Conservation (phyloP, 2,329 filamentous ascomycete genomes). For the Hypoxylon sp. region DNA sequence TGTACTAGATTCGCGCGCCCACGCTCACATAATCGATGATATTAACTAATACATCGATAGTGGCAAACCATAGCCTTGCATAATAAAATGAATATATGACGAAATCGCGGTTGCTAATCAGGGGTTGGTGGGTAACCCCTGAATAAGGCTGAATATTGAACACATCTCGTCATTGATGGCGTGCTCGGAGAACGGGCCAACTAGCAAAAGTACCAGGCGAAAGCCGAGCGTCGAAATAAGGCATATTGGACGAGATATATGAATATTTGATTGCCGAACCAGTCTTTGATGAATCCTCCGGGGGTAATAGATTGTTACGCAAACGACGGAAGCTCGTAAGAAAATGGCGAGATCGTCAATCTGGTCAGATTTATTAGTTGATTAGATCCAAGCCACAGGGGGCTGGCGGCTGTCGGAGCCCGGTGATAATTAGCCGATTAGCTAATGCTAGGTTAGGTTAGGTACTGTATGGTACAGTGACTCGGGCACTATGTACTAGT, state of each 20-base stretch:
- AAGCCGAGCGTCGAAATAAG: conserved; percentile 1
- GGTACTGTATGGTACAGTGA: conserved; percentile 15
- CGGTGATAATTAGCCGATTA: conserved; percentile 20
- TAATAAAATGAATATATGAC: conserved; percentile 12
- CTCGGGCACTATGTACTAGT: conserved; percentile 18
- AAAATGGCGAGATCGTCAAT: conserved; percentile 41
- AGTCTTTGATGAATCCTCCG: conserved; percentile 27
- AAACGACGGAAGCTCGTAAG: conserved; percentile 32
- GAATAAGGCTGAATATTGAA: conserved; percentile 12
- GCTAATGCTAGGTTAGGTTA: conserved; percentile 21
- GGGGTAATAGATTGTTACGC: conserved; percentile 31
- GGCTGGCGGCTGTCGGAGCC: conserved; percentile 42
- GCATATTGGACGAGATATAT: conserved; percentile 9
- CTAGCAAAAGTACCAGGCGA: conserved; percentile 4
- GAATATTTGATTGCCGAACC: conserved; percentile 26
- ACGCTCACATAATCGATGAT: not conserved
- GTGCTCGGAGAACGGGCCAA: conserved; percentile 16
- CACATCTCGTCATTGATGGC: conserved; percentile 18
- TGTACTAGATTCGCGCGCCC: not conserved
- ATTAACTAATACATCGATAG: not conserved
- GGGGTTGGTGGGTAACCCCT: not conserved
- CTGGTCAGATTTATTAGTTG: conserved; percentile 17
- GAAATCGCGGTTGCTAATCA: not conserved
- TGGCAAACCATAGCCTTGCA: conserved; percentile 2
- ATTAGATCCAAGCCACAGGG: conserved; percentile 35